These are phyloP conservation scores for Nymphaea colorata DNA, from an alignment of 164 flowering plant genomes.

Conservation along the genomic window DNA sequence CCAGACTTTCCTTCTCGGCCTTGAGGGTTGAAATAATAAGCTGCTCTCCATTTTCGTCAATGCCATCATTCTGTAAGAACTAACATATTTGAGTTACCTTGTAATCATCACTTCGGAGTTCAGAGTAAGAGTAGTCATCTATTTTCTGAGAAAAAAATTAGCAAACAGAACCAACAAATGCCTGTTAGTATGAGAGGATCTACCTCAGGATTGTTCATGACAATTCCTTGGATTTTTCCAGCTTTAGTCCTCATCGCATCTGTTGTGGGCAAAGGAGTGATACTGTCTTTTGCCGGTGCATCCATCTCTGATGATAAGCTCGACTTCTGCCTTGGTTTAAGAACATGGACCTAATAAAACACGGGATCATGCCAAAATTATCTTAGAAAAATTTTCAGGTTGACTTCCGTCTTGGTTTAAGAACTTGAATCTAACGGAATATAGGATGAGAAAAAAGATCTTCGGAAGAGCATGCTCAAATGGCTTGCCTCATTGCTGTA, in stretches of 20 bases:
- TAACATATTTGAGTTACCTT: neutral
- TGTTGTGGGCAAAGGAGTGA: neutral
- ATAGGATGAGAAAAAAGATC: neutral
- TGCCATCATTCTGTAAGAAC: constrained; percentile 30
- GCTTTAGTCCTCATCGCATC: neutral
- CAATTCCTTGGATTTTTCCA: neutral
- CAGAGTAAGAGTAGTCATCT: no score
- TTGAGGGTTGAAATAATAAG: constrained; percentile 34
- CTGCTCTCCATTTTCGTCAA: constrained; percentile 34
- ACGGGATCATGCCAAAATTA: no score
- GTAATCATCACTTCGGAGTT: neutral
- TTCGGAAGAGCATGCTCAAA: neutral
- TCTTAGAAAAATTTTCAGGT: no score
- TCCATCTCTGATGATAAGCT: constrained; percentile 1
- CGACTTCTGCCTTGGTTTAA: constrained; percentile 1
- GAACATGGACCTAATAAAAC: constrained; percentile 1
- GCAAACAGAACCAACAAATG: no score
- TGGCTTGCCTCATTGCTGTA: neutral
- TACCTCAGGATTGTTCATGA: neutral
- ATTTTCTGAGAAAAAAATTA: no score
- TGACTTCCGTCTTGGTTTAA: no score
- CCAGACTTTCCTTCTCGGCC: constrained; percentile 78
- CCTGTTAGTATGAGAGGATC: neutral
- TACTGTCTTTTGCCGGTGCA: neutral
- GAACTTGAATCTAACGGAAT: neutral